Percentiles rank a stretch among this genome's conserved stretches.
Conservation (phyloP, 768 basidiomycete species). For the Suillus clintonianus region DNA sequence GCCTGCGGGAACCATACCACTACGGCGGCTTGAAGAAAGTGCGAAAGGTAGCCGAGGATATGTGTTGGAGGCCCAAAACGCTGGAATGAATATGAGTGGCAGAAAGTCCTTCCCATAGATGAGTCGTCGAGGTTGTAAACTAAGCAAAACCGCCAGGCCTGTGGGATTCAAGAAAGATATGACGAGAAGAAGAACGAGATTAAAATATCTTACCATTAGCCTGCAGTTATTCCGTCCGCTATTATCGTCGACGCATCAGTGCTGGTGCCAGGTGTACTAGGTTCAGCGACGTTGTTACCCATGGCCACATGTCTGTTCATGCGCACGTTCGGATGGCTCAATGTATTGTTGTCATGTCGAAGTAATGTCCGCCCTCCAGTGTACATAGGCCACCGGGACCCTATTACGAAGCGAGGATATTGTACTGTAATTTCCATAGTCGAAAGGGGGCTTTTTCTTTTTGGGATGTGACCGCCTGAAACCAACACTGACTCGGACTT, state of each 20-base stretch:
- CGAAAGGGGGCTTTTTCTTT: not conserved
- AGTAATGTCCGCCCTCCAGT: not conserved
- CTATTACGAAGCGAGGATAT: not conserved
- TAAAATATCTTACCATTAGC: too few species aligned
- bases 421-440: not conserved
- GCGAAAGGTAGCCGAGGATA: conserved; percentile 20
- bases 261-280: not conserved
- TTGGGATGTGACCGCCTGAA: not conserved
- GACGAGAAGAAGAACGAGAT: conserved; percentile 13
- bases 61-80: conserved; percentile 38
- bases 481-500: not conserved
- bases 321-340: not conserved
- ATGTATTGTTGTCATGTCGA: not conserved
- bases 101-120: conserved; percentile 35
- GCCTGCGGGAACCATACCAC: not conserved
- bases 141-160: conserved; percentile 18
- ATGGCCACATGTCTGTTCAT: too few species aligned
- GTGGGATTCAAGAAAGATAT: conserved; percentile 8
- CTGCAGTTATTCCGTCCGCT: too few species aligned
- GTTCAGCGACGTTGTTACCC: not conserved
- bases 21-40: conserved; percentile 17
- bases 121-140: conserved; percentile 41
- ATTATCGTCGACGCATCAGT: not conserved
- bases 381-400: not conserved
- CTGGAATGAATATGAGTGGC: conserved; percentile 34